A percentile compares a stretch with the other conserved stretches of the same genome.
phyloP scores from a whole-genome alignment of 1,284 basidiomycete genomes.

The Moesziomyces sp. region DNA sequence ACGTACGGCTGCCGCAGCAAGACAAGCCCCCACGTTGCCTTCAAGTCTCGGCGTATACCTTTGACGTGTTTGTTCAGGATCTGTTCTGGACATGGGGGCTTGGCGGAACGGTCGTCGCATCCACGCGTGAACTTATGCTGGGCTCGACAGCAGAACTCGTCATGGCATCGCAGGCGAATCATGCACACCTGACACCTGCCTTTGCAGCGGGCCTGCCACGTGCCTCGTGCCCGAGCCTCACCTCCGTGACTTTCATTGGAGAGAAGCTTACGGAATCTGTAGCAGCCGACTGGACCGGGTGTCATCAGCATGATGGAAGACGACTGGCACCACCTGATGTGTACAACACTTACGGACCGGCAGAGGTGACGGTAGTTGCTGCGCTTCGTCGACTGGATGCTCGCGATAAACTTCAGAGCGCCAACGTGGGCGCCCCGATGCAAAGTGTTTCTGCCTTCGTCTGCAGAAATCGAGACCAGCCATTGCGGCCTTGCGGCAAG shows the following conservation, averaged over 20 bases:
- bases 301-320: constrained; percentile 1
- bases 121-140: constrained; percentile 24
- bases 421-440: constrained; percentile 57
- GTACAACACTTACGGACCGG: constrained; percentile 44
- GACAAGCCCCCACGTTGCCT: constrained; percentile 18
- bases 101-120: constrained; percentile 27
- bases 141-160: constrained; percentile 16
- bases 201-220: constrained; percentile 53
- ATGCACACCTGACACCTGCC: constrained; percentile 55
- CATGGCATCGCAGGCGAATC: constrained; percentile 14
- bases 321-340: constrained; percentile 4
- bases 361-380: constrained; percentile 36
- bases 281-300: constrained; percentile 50
- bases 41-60: constrained; percentile 43
- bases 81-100: constrained; percentile 46
- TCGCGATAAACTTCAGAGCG: constrained; percentile 44
- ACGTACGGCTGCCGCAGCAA: constrained; percentile 9
- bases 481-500: constrained; percentile 27
- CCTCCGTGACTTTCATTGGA: constrained; percentile 55
- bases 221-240: constrained; percentile 32
- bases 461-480: constrained; percentile 20
- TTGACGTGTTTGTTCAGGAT: constrained; percentile 44
- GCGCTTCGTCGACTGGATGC: constrained; percentile 17
- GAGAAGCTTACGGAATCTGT: constrained; percentile 60
- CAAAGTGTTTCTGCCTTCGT: constrained; percentile 45